Evolutionary conservation across 371 early-diverging fungal species (phyloP).

Genomic region (Mucor circinelloides): DNA sequence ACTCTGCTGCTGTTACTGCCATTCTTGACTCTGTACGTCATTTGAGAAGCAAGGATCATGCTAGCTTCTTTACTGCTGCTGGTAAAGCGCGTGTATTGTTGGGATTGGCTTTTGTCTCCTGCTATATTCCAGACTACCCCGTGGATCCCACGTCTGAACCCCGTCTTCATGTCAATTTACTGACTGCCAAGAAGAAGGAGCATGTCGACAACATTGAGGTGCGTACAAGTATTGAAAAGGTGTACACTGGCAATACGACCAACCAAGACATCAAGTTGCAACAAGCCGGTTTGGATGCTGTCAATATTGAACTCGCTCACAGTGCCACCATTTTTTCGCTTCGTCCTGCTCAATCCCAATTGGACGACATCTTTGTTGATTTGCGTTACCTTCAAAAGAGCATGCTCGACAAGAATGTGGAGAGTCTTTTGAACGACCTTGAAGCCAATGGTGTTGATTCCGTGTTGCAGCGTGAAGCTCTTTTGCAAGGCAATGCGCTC

Average conservation of each 20-base stretch:
- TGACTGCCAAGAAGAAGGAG: slow-evolving; percentile 47
- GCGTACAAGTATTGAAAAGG: slow-evolving; percentile 57
- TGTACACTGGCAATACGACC: slow-evolving; percentile 60
- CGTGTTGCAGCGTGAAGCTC: slow-evolving; percentile 57
- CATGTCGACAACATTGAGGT: slow-evolving; percentile 54
- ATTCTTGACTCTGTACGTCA: slow-evolving; percentile 19
- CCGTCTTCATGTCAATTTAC: slow-evolving; percentile 61
- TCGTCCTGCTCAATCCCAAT: slow-evolving; percentile 72
- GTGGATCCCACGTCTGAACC: slow-evolving; percentile 78
- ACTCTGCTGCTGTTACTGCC: slow-evolving; percentile 19
- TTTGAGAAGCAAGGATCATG: slow-evolving; percentile 21
- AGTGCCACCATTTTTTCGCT: slow-evolving; percentile 58
- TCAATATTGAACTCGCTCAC: slow-evolving; percentile 38
- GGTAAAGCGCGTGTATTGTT: slow-evolving; percentile 63
- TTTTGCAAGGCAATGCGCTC: slow-evolving; percentile 73
- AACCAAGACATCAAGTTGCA: slow-evolving; percentile 48
- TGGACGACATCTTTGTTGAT: slow-evolving; percentile 77
- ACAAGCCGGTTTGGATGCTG: slow-evolving; percentile 12
- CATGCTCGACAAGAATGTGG: slow-evolving; percentile 59
- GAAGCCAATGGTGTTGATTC: slow-evolving; percentile 30
- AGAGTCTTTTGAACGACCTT: slow-evolving; percentile 47
- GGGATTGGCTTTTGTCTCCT: slow-evolving; percentile 61
- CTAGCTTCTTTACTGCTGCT: slow-evolving; percentile 21
- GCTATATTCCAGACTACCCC: slow-evolving; percentile 78
- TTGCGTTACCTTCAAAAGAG: slow-evolving; percentile 70